Base-by-base conservation (phyloP, 2,329 filamentous ascomycete species). In the Zopfia rhizophila region DNA sequence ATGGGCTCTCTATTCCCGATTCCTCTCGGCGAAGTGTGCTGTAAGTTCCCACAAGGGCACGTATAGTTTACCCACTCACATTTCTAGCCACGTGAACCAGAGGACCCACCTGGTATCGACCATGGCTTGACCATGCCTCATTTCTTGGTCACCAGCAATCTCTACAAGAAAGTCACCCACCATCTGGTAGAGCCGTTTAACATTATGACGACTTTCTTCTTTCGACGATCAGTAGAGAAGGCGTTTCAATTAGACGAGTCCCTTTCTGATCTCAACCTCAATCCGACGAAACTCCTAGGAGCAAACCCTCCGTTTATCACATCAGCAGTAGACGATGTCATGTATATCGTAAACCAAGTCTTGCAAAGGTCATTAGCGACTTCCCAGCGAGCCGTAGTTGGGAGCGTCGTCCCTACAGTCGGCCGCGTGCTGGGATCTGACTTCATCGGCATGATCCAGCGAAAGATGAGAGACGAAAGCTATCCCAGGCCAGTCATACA, bases 321-420 rank as follows among this genome's bases (percentile, higher is more conserved):
- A 30, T 91, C 92, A 2, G 92, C 93, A 0, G 92, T 99, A 7
- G 94, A 99, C 75, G 94, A 97, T 74, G 91, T 97, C 65, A 97
- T 99, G 93, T 99, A 97, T 73, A 97, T 99, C 60, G 90, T 96
- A 67, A 96, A 95, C 67, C 88, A 93, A 38, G 89, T 97, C 23
- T 80, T 97, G 6, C 88, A 95, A 55, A 87, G 93, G 55, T 89
- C 91, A 0, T 78, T 97, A 16, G 88, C 90, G 0, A 97, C 95
- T 0, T 90, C 89, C 2, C 92, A 97, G 67, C 81, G 86, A 56
- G 81, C 87, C 13, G 86, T 96, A 3, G 82, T 96, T 16, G 84
- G 84, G 29, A 89, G 84, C 45, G 89, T 96, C 5, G 75, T 97
- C 18, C 88, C 91, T 2, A 88, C 86, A 0, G 79, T 97, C 4